These are phyloP conservation scores for Daldinia concentrica DNA, from an alignment of 495 filamentous ascomycete species.

Conservation along the genomic window DNA sequence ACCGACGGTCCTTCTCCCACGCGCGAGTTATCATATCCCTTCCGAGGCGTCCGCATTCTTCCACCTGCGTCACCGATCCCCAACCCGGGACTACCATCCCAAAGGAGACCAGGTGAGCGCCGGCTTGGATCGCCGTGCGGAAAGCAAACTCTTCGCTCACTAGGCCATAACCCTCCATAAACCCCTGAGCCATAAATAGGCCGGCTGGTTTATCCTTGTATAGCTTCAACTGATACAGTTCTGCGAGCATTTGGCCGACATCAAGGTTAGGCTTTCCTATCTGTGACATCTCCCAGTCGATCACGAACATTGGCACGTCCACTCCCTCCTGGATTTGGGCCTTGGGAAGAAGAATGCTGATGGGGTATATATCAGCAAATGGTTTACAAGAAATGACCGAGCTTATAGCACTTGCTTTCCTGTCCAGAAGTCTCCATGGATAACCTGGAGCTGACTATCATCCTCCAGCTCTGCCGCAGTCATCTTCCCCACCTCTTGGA, in stretches of 20 bases:
- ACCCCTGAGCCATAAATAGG: conserved; percentile 56
- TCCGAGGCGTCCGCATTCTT: conserved; percentile 59
- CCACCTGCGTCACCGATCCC: conserved; percentile 61
- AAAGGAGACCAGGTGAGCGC: conserved; percentile 61
- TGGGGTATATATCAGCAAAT: conserved; percentile 9
- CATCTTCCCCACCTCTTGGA: conserved; percentile 54
- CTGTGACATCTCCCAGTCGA: conserved; percentile 65
- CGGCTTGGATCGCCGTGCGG: conserved; percentile 60
- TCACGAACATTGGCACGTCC: conserved; percentile 54
- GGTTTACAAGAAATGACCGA: neutral
- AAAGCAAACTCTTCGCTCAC: conserved; percentile 58
- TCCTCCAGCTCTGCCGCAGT: conserved; percentile 50
- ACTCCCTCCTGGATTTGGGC: conserved; percentile 34
- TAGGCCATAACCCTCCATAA: conserved; percentile 55
- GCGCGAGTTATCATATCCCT: conserved; percentile 63
- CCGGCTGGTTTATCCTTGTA: conserved; percentile 59
- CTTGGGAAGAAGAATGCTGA: conserved; percentile 41
- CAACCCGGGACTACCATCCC: conserved; percentile 63
- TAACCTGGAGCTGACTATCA: conserved; percentile 48
- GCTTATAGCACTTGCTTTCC: conserved; percentile 59
- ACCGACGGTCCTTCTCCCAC: conserved; percentile 62
- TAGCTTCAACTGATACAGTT: conserved; percentile 64
- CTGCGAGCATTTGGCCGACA: conserved; percentile 63
- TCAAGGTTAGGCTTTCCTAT: conserved; percentile 57
- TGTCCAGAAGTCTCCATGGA: conserved; percentile 69